Base-by-base conservation (phyloP, 352 stramenopile genomes). In the Phytophthora aleatoria region DNA sequence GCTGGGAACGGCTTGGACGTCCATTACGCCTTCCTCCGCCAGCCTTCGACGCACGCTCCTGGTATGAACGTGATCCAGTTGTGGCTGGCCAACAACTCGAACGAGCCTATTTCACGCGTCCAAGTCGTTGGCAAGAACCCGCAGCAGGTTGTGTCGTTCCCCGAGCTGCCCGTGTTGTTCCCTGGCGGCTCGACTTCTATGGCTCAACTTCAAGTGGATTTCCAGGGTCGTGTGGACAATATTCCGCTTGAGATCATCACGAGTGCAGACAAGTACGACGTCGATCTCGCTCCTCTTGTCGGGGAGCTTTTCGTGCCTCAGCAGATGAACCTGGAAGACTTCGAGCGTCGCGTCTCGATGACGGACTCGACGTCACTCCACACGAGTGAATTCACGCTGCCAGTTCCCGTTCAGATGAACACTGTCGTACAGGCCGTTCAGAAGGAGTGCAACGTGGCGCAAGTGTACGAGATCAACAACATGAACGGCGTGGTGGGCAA, bases 141-240 rank as follows among this genome's bases (percentile, higher is more conserved):
- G 31, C 59, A 81, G 44, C 69, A 84, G 31, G 77, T 97, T 26
- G 69, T 94, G 39, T 75, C 87, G 15, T 97, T 94, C 64, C 76
- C 84, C 3, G 85, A 96, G 61, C 79, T 97, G 16, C 81, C 90
- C 9, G 79, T 96, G 9, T 60, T 97, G 26, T 92, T 94, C 50
- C 84, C 90, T 42, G 88, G 89, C 9, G 88, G 75, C 10, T 83
- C 77, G 6, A 76, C 79, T 13, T 86, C 78, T 2, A 92, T 92
- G 78, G 88, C 81, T 0, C 81, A 93, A 56, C 56, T 97, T 50
- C 83, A 95, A 43, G 83, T 96, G 33, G 80, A 97, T 64, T 96
- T 97, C 52, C 65, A 70, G 15, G 85, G 85, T 10, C 73, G 75
- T 26, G 61, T 95, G 0, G 87, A 96, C 50, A 77, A 80, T 33